phyloP scores from a whole-genome alignment of 1,284 basidiomycete species.

The Taiwanofungus camphoratus region DNA sequence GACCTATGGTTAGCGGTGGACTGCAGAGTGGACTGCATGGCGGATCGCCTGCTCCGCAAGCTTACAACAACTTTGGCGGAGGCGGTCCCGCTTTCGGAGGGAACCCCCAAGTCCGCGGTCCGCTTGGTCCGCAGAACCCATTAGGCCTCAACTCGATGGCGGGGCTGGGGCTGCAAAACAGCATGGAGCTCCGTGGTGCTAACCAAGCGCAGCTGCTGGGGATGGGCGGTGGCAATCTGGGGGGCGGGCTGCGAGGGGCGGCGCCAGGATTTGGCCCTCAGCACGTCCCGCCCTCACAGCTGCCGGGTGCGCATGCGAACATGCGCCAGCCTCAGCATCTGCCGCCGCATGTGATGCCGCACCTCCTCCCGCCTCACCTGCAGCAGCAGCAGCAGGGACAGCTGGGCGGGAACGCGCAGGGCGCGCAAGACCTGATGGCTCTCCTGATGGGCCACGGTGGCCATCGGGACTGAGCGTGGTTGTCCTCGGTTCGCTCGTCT shows the following conservation, averaged over 20 bases:
- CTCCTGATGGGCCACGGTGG: constrained; percentile 76
- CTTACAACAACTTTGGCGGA: constrained; percentile 47
- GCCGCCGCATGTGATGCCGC: constrained; percentile 50
- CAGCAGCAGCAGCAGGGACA: constrained; percentile 53
- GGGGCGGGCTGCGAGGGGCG: constrained; percentile 28
- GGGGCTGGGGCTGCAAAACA: constrained; percentile 43
- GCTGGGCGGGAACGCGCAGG: constrained; percentile 43
- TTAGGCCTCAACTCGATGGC: constrained; percentile 40
- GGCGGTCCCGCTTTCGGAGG: constrained; percentile 41
- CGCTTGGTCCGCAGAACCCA: constrained; percentile 44
- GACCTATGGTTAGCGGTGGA: constrained; percentile 39
- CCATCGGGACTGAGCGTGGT: constrained; percentile 45
- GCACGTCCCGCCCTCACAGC: constrained; percentile 41
- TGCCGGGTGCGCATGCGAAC: constrained; percentile 31
- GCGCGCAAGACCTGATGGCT: constrained; percentile 70
- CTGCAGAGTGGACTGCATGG: constrained; percentile 43
- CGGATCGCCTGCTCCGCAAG: constrained; percentile 40
- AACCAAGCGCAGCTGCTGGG: constrained; percentile 48
- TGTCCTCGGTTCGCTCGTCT: background rate
- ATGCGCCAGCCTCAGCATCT: constrained; percentile 41
- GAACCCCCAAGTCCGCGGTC: constrained; percentile 46
- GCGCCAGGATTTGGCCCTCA: constrained; percentile 44
- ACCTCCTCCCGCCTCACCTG: constrained; percentile 53
- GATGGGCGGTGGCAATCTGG: constrained; percentile 36
- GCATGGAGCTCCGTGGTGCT: constrained; percentile 47